A percentile compares a stretch with the other conserved stretches of the same genome.
Evolutionary conservation across 2,329 filamentous ascomycete genomes (phyloP).

Genomic region (Domatiomyces globalis): DNA sequence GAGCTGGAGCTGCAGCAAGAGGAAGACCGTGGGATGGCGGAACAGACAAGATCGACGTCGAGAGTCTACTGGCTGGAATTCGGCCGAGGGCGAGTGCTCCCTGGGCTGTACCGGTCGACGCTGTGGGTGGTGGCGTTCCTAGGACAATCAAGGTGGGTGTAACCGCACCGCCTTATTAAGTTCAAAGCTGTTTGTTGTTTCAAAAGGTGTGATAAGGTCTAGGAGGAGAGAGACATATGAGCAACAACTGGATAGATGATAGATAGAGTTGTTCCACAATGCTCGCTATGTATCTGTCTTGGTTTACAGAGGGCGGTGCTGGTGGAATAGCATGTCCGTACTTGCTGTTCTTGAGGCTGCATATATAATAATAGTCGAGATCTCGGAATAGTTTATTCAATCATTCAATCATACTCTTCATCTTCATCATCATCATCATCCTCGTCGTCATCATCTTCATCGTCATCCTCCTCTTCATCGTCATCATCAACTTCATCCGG

Average conservation of each 20-base stretch:
- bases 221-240: neutral
- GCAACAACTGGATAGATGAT: neutral
- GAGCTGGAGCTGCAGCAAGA: no score
- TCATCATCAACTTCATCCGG: constrained; percentile 36
- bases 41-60: constrained; percentile 21
- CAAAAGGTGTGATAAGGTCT: no score
- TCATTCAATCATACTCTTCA: constrained; percentile 4
- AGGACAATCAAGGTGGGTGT: neutral
- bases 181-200: constrained; percentile 2
- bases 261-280: neutral
- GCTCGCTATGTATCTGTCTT: no score
- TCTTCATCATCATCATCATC: constrained; percentile 12
- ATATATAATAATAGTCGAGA: neutral
- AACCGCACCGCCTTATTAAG: constrained; percentile 1
- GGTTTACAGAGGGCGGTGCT: neutral
- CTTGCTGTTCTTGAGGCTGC: neutral
- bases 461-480: constrained; percentile 18
- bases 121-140: neutral
- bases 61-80: constrained; percentile 26
- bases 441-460: constrained; percentile 13
- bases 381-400: constrained; percentile 1
- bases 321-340: neutral
- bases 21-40: no score
- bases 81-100: constrained; percentile 16
- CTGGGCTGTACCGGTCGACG: neutral